Evolutionary conservation across 148 eudicot species (phyloP).

Genomic region (Nyssa sinensis): DNA sequence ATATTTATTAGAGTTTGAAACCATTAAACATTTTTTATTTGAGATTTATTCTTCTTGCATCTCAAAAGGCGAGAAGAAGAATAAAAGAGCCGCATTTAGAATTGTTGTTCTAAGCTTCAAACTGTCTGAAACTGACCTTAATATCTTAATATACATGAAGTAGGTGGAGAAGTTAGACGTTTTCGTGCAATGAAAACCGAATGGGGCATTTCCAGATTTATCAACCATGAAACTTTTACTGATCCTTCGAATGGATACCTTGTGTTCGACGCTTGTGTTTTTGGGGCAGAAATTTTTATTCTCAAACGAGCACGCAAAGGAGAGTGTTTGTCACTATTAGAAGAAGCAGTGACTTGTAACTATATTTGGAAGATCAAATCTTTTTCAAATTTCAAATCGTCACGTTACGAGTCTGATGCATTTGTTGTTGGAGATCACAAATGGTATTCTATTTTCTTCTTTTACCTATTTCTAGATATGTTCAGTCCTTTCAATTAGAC

Average conservation of each 20-base stretch:
- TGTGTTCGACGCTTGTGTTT: conserved; percentile 15
- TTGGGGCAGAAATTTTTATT: conserved; percentile 23
- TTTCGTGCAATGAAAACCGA: conserved; percentile 26
- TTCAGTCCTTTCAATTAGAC: too few relatives aligned
- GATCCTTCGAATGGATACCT: conserved; percentile 23
- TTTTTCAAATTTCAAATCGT: not conserved
- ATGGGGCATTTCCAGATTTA: conserved; percentile 16
- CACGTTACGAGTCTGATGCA: conserved; percentile 15
- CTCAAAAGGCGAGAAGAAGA: too few relatives aligned
- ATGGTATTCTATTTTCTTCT: too few relatives aligned
- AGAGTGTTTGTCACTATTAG: conserved; percentile 10
- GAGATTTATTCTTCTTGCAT: too few relatives aligned
- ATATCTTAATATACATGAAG: conserved; percentile 4
- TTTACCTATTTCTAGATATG: too few relatives aligned
- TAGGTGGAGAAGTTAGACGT: conserved; percentile 12
- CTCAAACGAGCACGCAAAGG: conserved; percentile 21
- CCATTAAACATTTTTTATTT: too few relatives aligned
- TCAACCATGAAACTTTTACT: conserved; percentile 12
- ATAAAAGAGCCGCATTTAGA: too few relatives aligned
- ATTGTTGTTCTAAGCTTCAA: too few relatives aligned
- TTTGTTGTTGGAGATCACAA: conserved; percentile 15
- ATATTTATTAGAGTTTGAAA: too few relatives aligned
- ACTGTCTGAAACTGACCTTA: not conserved
- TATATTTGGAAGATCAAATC: conserved; percentile 17
- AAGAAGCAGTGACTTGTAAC: not conserved